Conservation (phyloP, 371 early-diverging fungal species). For the Saksenaea vasiformis region DNA sequence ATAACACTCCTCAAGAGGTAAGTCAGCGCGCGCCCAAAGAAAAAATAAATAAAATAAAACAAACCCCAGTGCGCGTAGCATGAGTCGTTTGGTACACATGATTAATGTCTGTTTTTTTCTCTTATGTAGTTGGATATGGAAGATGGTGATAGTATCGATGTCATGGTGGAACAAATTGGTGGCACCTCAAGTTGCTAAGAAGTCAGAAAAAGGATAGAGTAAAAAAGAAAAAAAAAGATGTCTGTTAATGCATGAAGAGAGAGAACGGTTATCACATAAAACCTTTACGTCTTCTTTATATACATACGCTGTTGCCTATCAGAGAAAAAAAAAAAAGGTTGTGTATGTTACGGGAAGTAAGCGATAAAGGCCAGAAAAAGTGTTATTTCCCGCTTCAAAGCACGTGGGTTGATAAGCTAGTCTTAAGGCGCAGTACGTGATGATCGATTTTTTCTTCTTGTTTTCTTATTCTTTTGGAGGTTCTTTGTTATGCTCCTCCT, state of each 20-base stretch:
- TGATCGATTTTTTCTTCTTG: too few relatives aligned
- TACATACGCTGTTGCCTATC: neutral
- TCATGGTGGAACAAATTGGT: slow-evolving; percentile 91
- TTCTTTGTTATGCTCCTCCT: too few relatives aligned
- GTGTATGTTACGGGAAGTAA: too few relatives aligned
- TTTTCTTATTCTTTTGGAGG: too few relatives aligned
- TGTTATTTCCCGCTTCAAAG: too few relatives aligned
- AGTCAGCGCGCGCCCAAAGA: slow-evolving; percentile 5
- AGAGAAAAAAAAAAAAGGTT: neutral
- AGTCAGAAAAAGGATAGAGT: neutral
- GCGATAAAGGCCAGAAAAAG: too few relatives aligned
- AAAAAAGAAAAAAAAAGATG: neutral
- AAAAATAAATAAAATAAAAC: too few relatives aligned
- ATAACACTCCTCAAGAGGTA: slow-evolving; percentile 84
- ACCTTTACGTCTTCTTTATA: neutral
- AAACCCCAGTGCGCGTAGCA: neutral
- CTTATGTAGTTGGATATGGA: slow-evolving; percentile 87
- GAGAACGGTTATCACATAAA: neutral
- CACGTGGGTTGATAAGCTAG: too few relatives aligned
- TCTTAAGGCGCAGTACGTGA: too few relatives aligned
- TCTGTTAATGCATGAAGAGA: neutral
- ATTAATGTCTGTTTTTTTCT: neutral
- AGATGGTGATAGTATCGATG: slow-evolving; percentile 93
- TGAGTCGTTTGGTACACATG: slow-evolving; percentile 2
- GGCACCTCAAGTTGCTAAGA: slow-evolving; percentile 36